These are phyloP conservation scores for Citropsis articulata DNA, from an alignment of 345 rosid species.

Conservation along the genomic window DNA sequence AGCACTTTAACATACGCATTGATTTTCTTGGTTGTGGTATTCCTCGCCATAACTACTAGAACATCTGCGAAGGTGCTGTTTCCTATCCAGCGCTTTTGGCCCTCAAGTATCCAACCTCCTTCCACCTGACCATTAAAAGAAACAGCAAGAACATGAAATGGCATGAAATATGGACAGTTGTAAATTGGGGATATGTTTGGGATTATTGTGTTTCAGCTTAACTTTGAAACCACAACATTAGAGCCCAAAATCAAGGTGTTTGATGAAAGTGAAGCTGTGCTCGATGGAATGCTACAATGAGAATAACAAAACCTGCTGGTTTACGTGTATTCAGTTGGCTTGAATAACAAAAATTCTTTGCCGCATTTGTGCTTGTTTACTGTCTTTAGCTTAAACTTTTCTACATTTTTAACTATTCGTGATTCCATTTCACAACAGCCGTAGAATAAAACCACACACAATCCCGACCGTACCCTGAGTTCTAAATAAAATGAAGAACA, in stretches of 20 bases:
- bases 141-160: slow-evolving; percentile 6
- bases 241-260: too few species aligned
- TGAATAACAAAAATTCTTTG: too few species aligned
- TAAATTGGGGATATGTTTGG: neutral
- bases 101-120: slow-evolving; percentile 90
- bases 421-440: neutral
- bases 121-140: slow-evolving; percentile 47
- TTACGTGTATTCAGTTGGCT: too few species aligned
- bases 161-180: neutral
- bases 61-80: slow-evolving; percentile 95
- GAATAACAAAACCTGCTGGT: too few species aligned
- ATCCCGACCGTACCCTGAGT: neutral
- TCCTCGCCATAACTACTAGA: slow-evolving; percentile 72
- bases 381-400: too few species aligned
- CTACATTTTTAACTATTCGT: too few species aligned
- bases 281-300: too few species aligned
- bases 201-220: too few species aligned
- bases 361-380: too few species aligned
- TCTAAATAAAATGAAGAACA: neutral
- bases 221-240: too few species aligned
- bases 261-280: too few species aligned
- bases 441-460: neutral
- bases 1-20: slow-evolving; percentile 56
- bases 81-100: slow-evolving; percentile 98
- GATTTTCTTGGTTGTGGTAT: slow-evolving; percentile 70